Evolutionary conservation across 1,284 basidiomycete species (phyloP).

Genomic region (Irpex sp.): DNA sequence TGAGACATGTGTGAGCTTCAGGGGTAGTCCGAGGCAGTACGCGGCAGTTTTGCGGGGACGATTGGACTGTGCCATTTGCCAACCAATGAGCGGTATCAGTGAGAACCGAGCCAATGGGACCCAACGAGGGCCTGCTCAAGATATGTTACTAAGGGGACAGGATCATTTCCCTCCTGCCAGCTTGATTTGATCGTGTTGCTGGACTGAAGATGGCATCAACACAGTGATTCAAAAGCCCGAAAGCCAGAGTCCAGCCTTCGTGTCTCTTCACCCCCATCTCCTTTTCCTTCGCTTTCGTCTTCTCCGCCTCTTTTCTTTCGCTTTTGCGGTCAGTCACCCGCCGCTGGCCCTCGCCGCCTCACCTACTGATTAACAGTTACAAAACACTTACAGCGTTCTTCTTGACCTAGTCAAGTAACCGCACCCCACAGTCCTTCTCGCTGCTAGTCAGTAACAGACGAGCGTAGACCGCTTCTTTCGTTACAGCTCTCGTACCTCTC

Average conservation of each 20-base stretch:
- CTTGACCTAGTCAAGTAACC: slow-evolving; percentile 31
- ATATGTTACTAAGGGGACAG: slow-evolving; percentile 33
- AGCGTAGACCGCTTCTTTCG: slow-evolving; percentile 70
- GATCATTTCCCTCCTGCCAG: slow-evolving; percentile 22
- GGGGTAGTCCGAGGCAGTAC: background rate
- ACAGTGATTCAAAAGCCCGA: slow-evolving; percentile 21
- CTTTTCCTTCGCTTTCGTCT: slow-evolving; percentile 40
- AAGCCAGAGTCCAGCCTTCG: slow-evolving; percentile 31
- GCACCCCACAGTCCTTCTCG: slow-evolving; percentile 22
- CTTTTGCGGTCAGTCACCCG: slow-evolving; percentile 12
- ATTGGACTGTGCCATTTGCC: background rate
- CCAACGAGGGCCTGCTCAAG: background rate
- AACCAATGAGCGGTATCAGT: slow-evolving; percentile 15
- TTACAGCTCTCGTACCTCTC: slow-evolving; percentile 35
- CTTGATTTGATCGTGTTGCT: slow-evolving; percentile 21
- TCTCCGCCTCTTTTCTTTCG: slow-evolving; percentile 1
- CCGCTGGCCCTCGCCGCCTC: slow-evolving; percentile 20
- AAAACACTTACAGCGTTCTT: slow-evolving; percentile 23
- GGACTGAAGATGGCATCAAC: slow-evolving; percentile 19
- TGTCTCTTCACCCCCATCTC: slow-evolving; percentile 27
- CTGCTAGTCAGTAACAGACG: slow-evolving; percentile 34
- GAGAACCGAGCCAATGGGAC: slow-evolving; percentile 22
- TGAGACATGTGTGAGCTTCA: too few relatives aligned
- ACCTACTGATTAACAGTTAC: slow-evolving; percentile 15
- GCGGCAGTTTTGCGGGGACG: background rate